These are phyloP conservation scores for Neostapfia colusana DNA, from an alignment of 176 grass and related monocot species.

Conservation along the genomic window DNA sequence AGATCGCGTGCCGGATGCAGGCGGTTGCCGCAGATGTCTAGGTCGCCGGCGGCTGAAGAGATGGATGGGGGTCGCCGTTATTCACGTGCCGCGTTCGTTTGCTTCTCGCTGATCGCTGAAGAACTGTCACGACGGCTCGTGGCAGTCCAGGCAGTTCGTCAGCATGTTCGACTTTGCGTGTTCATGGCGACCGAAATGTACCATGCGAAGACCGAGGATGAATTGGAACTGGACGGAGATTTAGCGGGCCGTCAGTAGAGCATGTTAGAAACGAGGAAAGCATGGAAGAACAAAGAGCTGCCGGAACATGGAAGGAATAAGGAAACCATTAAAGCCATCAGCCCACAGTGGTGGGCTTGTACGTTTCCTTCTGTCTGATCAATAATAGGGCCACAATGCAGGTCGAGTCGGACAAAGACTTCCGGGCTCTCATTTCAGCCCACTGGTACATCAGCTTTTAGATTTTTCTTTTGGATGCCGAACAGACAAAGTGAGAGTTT, in stretches of 20 bases:
- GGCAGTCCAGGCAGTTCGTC: no score
- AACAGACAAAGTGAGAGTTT: no score
- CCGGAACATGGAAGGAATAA: no score
- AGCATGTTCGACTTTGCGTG: background rate
- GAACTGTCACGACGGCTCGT: no score
- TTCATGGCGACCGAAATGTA: background rate
- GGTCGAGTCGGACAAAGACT: background rate
- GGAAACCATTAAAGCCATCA: no score
- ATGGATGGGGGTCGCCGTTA: background rate
- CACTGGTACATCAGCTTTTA: background rate
- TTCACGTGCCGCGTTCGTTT: background rate
- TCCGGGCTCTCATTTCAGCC: background rate
- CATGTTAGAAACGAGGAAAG: background rate
- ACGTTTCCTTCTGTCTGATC: no score
- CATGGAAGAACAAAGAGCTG: background rate
- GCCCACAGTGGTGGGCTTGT: no score
- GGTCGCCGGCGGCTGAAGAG: constrained; percentile 18
- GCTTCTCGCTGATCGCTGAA: background rate
- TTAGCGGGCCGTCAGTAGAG: background rate
- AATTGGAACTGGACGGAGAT: background rate
- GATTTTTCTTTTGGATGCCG: background rate
- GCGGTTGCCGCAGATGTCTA: background rate
- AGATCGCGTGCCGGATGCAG: background rate
- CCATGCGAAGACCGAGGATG: background rate
- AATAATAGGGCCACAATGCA: no score